These are phyloP conservation scores for Cetraspora pellucida DNA, from an alignment of 192 early-diverging fungal species.

Conservation along the genomic window DNA sequence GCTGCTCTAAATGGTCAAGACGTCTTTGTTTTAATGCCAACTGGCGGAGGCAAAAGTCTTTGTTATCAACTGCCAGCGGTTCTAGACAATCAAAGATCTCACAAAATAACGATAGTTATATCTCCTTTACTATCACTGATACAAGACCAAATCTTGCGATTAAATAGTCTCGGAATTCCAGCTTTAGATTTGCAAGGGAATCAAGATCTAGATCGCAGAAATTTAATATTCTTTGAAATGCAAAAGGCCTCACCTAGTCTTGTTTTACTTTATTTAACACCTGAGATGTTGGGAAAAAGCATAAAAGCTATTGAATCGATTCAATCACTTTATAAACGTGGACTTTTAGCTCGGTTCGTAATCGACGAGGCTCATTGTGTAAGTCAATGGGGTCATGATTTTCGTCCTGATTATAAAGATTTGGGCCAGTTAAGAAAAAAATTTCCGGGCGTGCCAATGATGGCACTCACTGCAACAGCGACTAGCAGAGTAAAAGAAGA, in stretches of 20 bases:
- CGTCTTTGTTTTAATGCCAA: conserved; percentile 97
- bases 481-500: conserved; percentile 87
- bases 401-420: conserved; percentile 89
- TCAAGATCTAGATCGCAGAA: conserved; percentile 49
- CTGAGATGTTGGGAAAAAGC: conserved; percentile 79
- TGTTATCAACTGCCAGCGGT: conserved; percentile 93
- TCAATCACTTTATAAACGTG: conserved; percentile 57
- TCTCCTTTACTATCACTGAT: conserved; percentile 96
- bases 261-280: conserved; percentile 86
- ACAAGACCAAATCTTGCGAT: conserved; percentile 87
- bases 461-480: conserved; percentile 96
- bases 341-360: conserved; percentile 82
- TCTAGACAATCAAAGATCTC: conserved; percentile 46
- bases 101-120: conserved; percentile 85
- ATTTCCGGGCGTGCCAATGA: conserved; percentile 81
- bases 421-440: conserved; percentile 64
- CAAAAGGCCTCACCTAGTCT: conserved; percentile 46
- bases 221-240: conserved; percentile 64
- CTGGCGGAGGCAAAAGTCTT: conserved; percentile 93
- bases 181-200: conserved; percentile 61
- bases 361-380: conserved; percentile 98
- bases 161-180: conserved; percentile 44
- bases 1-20: conserved; percentile 81
- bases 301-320: conserved; percentile 58
- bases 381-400: conserved; percentile 98